These are phyloP conservation scores for Cordyceps sp. DNA, from an alignment of 2,329 filamentous ascomycete species.

Conservation along the genomic window DNA sequence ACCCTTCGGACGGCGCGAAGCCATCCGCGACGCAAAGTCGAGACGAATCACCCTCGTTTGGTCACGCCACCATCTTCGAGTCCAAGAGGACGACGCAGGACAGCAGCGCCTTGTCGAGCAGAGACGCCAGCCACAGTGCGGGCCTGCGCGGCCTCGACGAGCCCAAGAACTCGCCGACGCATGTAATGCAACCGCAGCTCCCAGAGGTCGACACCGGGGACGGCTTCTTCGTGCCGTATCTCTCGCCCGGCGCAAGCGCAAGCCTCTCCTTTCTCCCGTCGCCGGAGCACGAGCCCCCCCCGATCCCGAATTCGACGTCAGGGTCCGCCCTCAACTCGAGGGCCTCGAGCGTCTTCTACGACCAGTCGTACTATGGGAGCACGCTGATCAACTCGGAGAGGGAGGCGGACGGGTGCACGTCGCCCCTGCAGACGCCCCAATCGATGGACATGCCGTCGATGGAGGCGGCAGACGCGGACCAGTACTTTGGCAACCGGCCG, in stretches of 20 bases:
- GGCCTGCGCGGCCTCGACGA: conserved; percentile 10
- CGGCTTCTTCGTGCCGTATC: conserved; percentile 31
- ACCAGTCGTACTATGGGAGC: conserved; percentile 19
- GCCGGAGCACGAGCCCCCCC: conserved; percentile 34
- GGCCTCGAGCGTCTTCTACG: conserved; percentile 22
- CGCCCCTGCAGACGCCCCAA: conserved; percentile 24
- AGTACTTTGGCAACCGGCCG: conserved; percentile 18
- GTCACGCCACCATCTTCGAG: conserved; percentile 16
- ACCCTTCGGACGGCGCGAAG: conserved; percentile 15
- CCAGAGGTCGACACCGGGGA: conserved; percentile 34
- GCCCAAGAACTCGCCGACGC: conserved; percentile 10
- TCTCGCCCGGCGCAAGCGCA: conserved; percentile 16
- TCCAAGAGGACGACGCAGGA: conserved; percentile 5
- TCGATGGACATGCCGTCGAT: conserved; percentile 23
- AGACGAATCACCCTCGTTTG: conserved; percentile 11
- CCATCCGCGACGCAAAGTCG: conserved; percentile 13
- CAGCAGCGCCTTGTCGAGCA: neutral
- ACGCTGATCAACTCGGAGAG: conserved; percentile 26
- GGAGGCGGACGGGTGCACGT: conserved; percentile 27
- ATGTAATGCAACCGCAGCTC: conserved; percentile 21
- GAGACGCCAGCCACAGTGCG: conserved; percentile 1
- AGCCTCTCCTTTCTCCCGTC: conserved; percentile 16
- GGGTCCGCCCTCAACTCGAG: conserved; percentile 20
- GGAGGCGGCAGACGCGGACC: conserved; percentile 26
- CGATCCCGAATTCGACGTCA: conserved; percentile 23